Evolutionary conservation across 2,329 filamentous ascomycete genomes (phyloP), one percentile per base, ranked within the genome.

Genomic region (Aspergillus sp.): DNA sequence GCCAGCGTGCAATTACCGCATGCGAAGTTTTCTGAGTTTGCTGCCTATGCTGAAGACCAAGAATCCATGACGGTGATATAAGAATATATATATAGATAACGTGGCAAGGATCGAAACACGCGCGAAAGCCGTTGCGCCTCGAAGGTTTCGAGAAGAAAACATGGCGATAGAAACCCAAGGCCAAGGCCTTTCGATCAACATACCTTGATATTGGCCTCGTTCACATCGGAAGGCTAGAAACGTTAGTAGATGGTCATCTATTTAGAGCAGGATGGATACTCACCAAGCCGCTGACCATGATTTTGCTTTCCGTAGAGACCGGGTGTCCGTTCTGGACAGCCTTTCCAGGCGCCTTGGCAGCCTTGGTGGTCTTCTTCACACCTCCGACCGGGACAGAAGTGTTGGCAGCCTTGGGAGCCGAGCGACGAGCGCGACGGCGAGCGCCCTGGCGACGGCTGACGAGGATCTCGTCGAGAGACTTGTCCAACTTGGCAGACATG

Each of bases 151-250:
- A 78, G 73, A 63, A 78, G 72, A 66, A 72, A 77, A 81, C 76
- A 81, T 82, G 86, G 85, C 87, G 87, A 89, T 85, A 81, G 85
- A 87, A 89, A 84, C 87, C 87, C 87, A 84, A 85, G 83, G 87
- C 79, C 77, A 81, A 75, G 81, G 86, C 88, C 89, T 89, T 84
- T 90, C 87, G 84, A 88, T 92, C 90, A 92, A 99, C 95, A 96
- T 99, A 99, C 95, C 95, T 99, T 98, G 84, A 99, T 96, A 89
- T 96, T 91, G 83, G 83, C 84, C 86, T 98, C 94, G 82, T 88
- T 91, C 80, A 99, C 92, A 88, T 99, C 95, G 84, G 89, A 89
- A 78, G 95, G 95, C 92, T 98, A 69, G 36, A 17, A 8, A 58
- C 54, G 79, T 90, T 82, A 57, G 51, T 23, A 39, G 28, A 17